Evolutionary conservation across 2,329 filamentous ascomycete species (phyloP).

Genomic region (Didymella pinodella): DNA sequence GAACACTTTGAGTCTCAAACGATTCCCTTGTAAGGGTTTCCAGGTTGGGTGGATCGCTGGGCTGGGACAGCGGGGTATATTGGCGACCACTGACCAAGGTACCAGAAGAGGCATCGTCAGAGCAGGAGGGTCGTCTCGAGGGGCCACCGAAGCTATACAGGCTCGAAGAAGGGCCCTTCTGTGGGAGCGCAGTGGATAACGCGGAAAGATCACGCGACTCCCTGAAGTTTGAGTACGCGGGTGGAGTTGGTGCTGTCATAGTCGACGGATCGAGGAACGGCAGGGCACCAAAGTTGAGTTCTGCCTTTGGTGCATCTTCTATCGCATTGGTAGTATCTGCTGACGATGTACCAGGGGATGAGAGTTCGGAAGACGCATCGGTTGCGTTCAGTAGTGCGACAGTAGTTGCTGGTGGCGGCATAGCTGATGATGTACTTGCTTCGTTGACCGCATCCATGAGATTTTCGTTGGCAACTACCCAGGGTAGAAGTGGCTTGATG

Average conservation of each 20-base stretch:
- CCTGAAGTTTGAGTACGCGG: constrained; percentile 27
- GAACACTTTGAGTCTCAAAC: not conserved
- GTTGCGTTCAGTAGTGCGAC: constrained; percentile 17
- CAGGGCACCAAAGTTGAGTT: constrained; percentile 39
- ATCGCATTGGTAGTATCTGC: constrained; percentile 16
- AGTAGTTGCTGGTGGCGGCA: constrained; percentile 16
- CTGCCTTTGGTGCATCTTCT: constrained; percentile 18
- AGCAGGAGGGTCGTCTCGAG: not conserved
- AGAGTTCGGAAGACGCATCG: constrained; percentile 24
- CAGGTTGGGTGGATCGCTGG: constrained; percentile 7
- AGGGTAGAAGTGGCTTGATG: constrained; percentile 34
- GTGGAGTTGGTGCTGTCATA: constrained; percentile 29
- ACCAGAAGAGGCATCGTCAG: not conserved
- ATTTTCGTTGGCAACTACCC: constrained; percentile 22
- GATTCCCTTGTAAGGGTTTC: constrained; percentile 21
- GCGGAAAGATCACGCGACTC: constrained; percentile 25
- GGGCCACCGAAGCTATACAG: constrained; percentile 3
- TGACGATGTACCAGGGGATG: constrained; percentile 19
- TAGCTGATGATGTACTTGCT: constrained; percentile 21
- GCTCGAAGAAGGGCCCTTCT: constrained; percentile 7
- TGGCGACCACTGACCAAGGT: constrained; percentile 11
- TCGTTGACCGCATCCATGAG: constrained; percentile 22
- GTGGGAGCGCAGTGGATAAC: constrained; percentile 3
- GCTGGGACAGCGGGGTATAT: constrained; percentile 20
- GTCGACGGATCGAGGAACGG: constrained; percentile 28